phyloP scores from a whole-genome alignment of 2,329 filamentous ascomycete species.

The Talaromyces sp. region DNA sequence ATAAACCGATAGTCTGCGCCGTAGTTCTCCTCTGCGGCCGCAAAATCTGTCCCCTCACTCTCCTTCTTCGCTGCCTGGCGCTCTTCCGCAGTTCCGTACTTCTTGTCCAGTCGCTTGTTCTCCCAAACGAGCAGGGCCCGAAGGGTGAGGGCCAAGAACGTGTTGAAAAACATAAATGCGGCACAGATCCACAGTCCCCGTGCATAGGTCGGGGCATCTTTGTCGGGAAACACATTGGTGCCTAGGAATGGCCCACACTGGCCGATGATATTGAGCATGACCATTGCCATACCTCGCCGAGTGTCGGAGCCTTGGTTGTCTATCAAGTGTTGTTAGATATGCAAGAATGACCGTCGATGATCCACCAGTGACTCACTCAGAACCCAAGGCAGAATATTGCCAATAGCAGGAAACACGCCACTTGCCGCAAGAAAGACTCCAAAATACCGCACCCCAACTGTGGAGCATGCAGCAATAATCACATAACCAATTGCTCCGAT shows the following conservation, averaged over 20 bases:
- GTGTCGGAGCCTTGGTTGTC: constrained; percentile 67
- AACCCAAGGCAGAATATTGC: constrained; percentile 66
- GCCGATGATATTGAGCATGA: constrained; percentile 62
- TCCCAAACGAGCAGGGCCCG: constrained; percentile 53
- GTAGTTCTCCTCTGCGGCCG: constrained; percentile 35
- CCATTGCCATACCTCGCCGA: constrained; percentile 60
- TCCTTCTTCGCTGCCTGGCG: constrained; percentile 11
- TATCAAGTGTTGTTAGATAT: constrained; percentile 12
- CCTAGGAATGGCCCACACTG: constrained; percentile 61
- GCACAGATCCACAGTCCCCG: constrained; percentile 59
- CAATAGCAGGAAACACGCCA: constrained; percentile 63
- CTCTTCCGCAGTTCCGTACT: constrained; percentile 30
- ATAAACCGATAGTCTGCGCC: constrained; percentile 33
- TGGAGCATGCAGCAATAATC: constrained; percentile 55
- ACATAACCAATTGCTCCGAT: constrained; percentile 60
- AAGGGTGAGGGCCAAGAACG: constrained; percentile 48
- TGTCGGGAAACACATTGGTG: constrained; percentile 56
- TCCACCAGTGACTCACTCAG: constrained; percentile 35
- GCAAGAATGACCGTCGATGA: not conserved
- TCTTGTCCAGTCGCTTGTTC: constrained; percentile 55
- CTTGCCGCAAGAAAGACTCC: constrained; percentile 52
- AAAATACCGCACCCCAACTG: constrained; percentile 45
- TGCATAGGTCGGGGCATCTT: constrained; percentile 42
- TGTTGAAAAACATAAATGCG: constrained; percentile 57
- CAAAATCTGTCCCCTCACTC: constrained; percentile 10